Percentiles rank a stretch among this genome's conserved stretches.
Evolutionary conservation across 2,329 filamentous ascomycete genomes (phyloP).

Genomic region (Monosporascus sp.): DNA sequence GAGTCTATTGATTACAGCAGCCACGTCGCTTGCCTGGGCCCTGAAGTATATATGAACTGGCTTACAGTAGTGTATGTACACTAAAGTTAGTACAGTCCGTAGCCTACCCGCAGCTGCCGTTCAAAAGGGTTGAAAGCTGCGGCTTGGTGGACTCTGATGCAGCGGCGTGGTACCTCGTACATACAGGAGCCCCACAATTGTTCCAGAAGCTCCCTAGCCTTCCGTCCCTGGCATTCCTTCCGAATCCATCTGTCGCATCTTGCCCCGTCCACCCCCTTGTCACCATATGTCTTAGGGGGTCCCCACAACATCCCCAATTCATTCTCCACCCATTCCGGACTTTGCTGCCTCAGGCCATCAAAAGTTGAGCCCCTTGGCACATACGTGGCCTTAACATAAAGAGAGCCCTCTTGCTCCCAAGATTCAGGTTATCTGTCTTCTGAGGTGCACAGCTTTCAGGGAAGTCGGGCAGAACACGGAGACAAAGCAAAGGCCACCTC

Average conservation of each 20-base stretch:
- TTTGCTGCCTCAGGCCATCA: slow-evolving; percentile 9
- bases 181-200: background rate
- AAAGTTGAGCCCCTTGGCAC: background rate
- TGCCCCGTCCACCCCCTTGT: background rate
- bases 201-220: background rate
- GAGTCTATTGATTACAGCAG: background rate
- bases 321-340: background rate
- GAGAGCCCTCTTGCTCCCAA: slow-evolving; percentile 5
- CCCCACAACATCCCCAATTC: background rate
- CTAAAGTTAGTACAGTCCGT: no score
- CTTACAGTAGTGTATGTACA: background rate
- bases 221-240: background rate
- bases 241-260: background rate
- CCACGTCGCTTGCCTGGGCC: background rate
- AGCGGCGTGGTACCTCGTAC: background rate
- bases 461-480: background rate
- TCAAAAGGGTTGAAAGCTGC: no score
- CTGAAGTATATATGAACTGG: background rate
- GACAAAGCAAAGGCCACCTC: background rate
- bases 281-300: no score
- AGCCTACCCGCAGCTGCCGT: no score
- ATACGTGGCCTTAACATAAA: slow-evolving; percentile 21
- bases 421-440: background rate
- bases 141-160: background rate
- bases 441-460: background rate